These are phyloP conservation scores for Butyriboletus loyo DNA, from an alignment of 768 basidiomycete species.

Conservation along the genomic window DNA sequence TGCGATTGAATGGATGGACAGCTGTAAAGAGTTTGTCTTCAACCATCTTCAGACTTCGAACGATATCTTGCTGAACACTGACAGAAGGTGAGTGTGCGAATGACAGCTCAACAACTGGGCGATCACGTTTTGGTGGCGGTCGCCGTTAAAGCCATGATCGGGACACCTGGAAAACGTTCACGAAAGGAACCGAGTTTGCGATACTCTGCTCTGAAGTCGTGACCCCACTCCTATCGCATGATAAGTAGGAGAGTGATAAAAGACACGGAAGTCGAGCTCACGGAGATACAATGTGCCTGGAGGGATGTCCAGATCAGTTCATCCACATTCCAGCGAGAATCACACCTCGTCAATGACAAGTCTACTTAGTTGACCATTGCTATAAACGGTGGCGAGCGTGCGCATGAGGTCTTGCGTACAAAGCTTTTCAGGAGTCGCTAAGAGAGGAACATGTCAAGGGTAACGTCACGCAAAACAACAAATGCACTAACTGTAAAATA, in stretches of 20 bases:
- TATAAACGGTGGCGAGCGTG: conserved; percentile 48
- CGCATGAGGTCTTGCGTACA: conserved; percentile 50
- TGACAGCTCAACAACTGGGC: neutral
- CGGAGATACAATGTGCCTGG: conserved; percentile 83
- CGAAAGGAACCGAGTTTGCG: conserved; percentile 70
- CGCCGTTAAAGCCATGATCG: conserved; percentile 86
- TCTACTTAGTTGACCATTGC: conserved; percentile 60
- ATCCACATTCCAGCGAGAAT: conserved; percentile 3
- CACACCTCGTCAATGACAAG: conserved; percentile 79
- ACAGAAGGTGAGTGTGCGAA: conserved; percentile 2
- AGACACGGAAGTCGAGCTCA: conserved; percentile 27
- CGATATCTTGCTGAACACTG: conserved; percentile 76
- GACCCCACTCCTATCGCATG: conserved; percentile 73
- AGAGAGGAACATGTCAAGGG: neutral
- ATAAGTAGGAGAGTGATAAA: neutral
- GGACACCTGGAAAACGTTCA: conserved; percentile 59
- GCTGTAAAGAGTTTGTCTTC: conserved; percentile 55
- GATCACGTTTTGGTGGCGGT: conserved; percentile 68
- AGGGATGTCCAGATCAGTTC: neutral
- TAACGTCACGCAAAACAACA: neutral
- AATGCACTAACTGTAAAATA: conserved; percentile 66
- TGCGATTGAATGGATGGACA: conserved; percentile 77
- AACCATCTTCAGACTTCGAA: conserved; percentile 60
- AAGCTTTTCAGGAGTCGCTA: conserved; percentile 79
- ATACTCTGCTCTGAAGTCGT: conserved; percentile 76